Base-by-base conservation (phyloP, 768 basidiomycete genomes). In the Tricholoma matsutake region DNA sequence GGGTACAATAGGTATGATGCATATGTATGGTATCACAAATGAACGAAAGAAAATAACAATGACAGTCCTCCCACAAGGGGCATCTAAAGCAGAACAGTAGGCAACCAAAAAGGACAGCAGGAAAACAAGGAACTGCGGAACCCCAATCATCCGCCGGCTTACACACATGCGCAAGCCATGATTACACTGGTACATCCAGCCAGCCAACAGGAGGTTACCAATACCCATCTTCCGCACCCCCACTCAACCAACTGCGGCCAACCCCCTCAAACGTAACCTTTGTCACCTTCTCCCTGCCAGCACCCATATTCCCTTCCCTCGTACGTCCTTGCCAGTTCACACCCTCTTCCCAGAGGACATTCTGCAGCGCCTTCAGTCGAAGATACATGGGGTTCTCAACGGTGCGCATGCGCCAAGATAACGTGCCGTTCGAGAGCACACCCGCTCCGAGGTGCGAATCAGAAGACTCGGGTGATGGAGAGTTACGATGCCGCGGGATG, bases 301-400 rank as follows among this genome's bases (percentile, higher is more conserved):
- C 82, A 1, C 81, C 81, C 54, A 86, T 70, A 18, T 75, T 74
- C 39, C 81, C 82, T 52, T 84, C 83, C 25, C 77, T 72, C 43
- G 74, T 79, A 11, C 76, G 73, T 3, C 81, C 82, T 63, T 81
- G 81, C 80, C 81, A 82, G 61, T 71, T 66, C 63, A 75, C 69
- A n/a, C 75, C 81, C 3, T 74, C 72, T 62, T 73, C 73, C 65
- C 67, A 76, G 68, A 83, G 76, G 8, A 82, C 69, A 65, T 87
- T 87, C 66, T 84, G 81, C 67, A 87, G 71, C n/a, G 88, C 88
- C 68, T 78, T 79, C 43, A 89, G 67, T 3, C 86, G 76, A 55
- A 89, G 75, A 61, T 82, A 77, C 47, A 82, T 76, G 6, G 86
- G 86, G 65, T 90, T 89, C 57, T 82, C 75, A 5, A 88, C 78